A percentile compares a stretch with the other conserved stretches of the same genome.
phyloP scores from a whole-genome alignment of 805 yeast genomes.

The Metschnikowia gelsemii region DNA sequence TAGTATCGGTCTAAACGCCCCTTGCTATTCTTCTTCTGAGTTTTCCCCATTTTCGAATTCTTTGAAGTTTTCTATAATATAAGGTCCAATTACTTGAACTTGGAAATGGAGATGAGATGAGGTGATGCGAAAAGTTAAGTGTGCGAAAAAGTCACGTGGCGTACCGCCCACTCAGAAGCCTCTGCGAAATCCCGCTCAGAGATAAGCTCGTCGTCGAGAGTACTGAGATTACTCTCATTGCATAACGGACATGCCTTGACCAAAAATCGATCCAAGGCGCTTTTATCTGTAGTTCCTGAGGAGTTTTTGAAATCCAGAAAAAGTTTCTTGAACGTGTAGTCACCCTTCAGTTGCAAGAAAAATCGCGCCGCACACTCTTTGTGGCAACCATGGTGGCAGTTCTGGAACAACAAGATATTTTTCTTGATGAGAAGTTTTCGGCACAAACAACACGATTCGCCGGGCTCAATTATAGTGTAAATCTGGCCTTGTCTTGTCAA shows the following conservation, averaged over 20 bases:
- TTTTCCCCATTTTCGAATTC: slow-evolving; percentile 64
- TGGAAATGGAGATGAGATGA: slow-evolving; percentile 12
- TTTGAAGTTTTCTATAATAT: too few relatives aligned
- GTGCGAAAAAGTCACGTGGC: slow-evolving; percentile 17
- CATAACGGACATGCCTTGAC: slow-evolving; percentile 72
- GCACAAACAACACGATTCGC: slow-evolving; percentile 78
- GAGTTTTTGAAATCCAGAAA: slow-evolving; percentile 54
- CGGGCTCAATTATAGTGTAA: slow-evolving; percentile 72
- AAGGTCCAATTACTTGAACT: too few relatives aligned
- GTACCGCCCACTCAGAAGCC: slow-evolving; percentile 15
- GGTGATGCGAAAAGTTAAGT: slow-evolving; percentile 10
- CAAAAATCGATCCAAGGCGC: slow-evolving; percentile 59
- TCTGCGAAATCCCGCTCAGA: slow-evolving; percentile 28
- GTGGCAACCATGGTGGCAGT: slow-evolving; percentile 85
- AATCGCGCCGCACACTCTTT: slow-evolving; percentile 76
- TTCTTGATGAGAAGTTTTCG: slow-evolving; percentile 65
- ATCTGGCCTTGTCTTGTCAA: slow-evolving; percentile 36
- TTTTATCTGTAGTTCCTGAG: slow-evolving; percentile 37
- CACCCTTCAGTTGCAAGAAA: slow-evolving; percentile 57
- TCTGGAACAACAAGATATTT: slow-evolving; percentile 76
- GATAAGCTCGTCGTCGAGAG: slow-evolving; percentile 64
- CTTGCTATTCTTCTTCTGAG: slow-evolving; percentile 93
- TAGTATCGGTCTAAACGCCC: slow-evolving; percentile 99
- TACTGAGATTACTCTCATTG: slow-evolving; percentile 67
- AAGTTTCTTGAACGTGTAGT: slow-evolving; percentile 62